These are phyloP conservation scores for Raphanus sativus DNA, from an alignment of 345 rosid species.

Conservation along the genomic window DNA sequence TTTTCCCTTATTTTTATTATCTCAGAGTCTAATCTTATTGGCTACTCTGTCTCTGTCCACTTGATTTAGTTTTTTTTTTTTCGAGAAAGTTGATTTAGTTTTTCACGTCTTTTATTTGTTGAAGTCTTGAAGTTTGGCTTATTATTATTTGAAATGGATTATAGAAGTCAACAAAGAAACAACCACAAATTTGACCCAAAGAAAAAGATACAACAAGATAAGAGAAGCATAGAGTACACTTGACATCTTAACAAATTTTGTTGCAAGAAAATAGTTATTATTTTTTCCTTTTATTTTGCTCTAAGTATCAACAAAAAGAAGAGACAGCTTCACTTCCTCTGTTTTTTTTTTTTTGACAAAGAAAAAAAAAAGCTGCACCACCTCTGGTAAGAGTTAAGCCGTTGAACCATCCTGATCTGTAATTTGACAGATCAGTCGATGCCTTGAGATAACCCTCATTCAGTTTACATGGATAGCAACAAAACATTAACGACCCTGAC, in stretches of 20 bases:
- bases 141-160: neutral
- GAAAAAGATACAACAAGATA: neutral
- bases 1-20: neutral
- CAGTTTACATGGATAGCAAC: slow-evolving; percentile 35
- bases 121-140: neutral
- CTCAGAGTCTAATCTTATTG: neutral
- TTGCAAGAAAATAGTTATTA: neutral
- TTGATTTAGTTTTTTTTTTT: neutral
- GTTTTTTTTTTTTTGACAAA: too few species aligned
- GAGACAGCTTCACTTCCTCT: slow-evolving; percentile 38
- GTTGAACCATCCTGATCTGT: slow-evolving; percentile 36
- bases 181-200: neutral
- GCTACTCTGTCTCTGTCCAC: neutral
- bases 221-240: neutral
- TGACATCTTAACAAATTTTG: neutral
- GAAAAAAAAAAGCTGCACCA: slow-evolving; percentile 34
- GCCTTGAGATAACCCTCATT: too few species aligned
- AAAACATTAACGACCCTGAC: slow-evolving; percentile 4
- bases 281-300: slow-evolving; percentile 41
- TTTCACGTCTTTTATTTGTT: neutral
- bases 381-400: slow-evolving; percentile 45
- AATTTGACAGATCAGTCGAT: slow-evolving; percentile 3
- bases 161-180: neutral
- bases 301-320: slow-evolving; percentile 24
- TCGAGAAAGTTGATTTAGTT: neutral